phyloP scores from a whole-genome alignment of 805 yeast genomes.

The Candida easanensis region DNA sequence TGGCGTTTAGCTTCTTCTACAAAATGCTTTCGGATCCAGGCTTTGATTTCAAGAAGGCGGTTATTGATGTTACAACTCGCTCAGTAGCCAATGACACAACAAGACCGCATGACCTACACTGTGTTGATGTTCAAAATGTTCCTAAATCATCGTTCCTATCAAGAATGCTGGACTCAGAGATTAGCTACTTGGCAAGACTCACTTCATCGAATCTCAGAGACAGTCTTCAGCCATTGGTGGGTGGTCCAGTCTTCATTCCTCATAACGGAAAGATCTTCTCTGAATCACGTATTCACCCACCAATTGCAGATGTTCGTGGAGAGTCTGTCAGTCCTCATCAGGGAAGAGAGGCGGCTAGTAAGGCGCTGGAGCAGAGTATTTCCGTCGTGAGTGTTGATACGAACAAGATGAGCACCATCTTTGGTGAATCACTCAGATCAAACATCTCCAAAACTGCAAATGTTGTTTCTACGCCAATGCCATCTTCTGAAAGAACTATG shows the following conservation, averaged over 20 bases:
- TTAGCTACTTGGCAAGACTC: conserved; percentile 4
- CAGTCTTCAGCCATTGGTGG: conserved; percentile 16
- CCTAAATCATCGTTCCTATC: conserved; percentile 16
- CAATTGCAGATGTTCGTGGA: not conserved
- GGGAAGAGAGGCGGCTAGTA: not conserved
- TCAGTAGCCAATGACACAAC: not conserved
- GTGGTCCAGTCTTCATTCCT: not conserved
- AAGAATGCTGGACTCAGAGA: conserved; percentile 13
- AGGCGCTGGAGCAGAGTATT: not conserved
- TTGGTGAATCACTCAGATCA: not conserved
- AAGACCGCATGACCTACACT: not conserved
- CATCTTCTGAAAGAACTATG: not conserved
- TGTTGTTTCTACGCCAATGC: not conserved
- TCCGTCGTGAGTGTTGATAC: not conserved
- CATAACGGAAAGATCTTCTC: not conserved
- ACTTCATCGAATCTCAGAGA: conserved; percentile 11
- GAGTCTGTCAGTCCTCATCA: not conserved
- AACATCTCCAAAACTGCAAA: not conserved
- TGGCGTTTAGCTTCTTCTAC: conserved; percentile 15
- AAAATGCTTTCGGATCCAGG: conserved; percentile 17
- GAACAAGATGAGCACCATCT: not conserved
- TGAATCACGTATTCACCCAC: not conserved
- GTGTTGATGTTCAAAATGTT: conserved; percentile 7
- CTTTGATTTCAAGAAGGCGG: conserved; percentile 18
- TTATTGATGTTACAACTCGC: conserved; percentile 1